A percentile compares a stretch with the other conserved stretches of the same genome.
These are phyloP conservation scores for Barbatosphaeria neglecta DNA, from an alignment of 495 filamentous ascomycete genomes.

Conservation along the genomic window DNA sequence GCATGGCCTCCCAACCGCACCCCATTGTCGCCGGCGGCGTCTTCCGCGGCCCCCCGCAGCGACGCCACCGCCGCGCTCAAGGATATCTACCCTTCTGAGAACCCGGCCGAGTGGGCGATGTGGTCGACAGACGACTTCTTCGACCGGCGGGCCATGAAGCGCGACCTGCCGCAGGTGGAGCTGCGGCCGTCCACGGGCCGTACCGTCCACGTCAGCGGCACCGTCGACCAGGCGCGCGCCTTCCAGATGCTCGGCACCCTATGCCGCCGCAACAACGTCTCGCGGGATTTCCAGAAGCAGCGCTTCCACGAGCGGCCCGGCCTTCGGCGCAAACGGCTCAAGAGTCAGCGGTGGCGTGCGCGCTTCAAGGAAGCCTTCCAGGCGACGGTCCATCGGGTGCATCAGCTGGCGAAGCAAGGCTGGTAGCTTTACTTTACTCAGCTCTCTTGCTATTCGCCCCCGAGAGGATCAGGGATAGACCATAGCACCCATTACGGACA, in stretches of 20 bases:
- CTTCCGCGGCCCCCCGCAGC: not conserved
- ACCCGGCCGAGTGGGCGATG: not conserved
- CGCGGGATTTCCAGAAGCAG: slow-evolving; percentile 37
- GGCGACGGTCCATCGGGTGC: slow-evolving; percentile 45
- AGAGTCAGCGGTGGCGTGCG: slow-evolving; percentile 51
- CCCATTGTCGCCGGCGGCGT: not conserved
- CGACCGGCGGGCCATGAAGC: slow-evolving; percentile 3
- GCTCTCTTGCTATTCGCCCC: not conserved
- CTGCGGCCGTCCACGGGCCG: slow-evolving; percentile 46
- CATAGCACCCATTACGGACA: too few relatives aligned
- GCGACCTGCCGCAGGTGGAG: slow-evolving; percentile 19
- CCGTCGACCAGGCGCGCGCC: slow-evolving; percentile 41
- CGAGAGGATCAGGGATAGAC: too few relatives aligned
- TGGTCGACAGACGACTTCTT: slow-evolving; percentile 4
- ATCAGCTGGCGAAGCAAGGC: slow-evolving; percentile 57
- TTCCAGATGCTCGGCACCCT: slow-evolving; percentile 39
- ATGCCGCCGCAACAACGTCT: slow-evolving; percentile 38
- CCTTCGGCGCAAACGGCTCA: slow-evolving; percentile 61
- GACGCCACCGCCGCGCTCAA: not conserved
- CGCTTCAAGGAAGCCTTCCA: slow-evolving; percentile 56
- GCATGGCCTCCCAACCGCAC: not conserved
- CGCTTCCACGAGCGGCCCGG: slow-evolving; percentile 60
- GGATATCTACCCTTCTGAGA: not conserved
- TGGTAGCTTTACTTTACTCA: slow-evolving; percentile 37
- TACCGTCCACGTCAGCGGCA: slow-evolving; percentile 36